These are phyloP conservation scores for Lactifluus echinatus DNA, from an alignment of 768 basidiomycete species.

Conservation along the genomic window DNA sequence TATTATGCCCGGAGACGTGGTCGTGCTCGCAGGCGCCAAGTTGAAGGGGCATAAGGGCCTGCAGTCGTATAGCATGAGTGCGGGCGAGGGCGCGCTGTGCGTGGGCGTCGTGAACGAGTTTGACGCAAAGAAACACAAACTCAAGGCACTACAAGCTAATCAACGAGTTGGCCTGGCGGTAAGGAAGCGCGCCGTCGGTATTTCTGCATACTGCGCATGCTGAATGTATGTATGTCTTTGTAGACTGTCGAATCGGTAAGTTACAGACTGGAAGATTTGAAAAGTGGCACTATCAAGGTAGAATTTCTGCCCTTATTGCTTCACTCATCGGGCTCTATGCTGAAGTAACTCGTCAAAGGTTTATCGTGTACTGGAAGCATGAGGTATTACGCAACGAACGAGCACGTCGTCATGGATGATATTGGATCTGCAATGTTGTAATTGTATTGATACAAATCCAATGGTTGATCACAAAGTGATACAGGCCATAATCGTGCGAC, in stretches of 20 bases:
- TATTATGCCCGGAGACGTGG: slow-evolving; percentile 79
- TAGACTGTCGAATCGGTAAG: slow-evolving; percentile 69
- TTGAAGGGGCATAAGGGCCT: slow-evolving; percentile 77
- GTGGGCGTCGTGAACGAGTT: slow-evolving; percentile 75
- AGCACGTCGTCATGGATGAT: not conserved
- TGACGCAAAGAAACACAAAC: slow-evolving; percentile 81
- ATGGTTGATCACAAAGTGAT: not conserved
- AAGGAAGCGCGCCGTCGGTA: slow-evolving; percentile 22
- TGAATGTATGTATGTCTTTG: not conserved
- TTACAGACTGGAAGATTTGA: slow-evolving; percentile 83
- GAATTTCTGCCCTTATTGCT: slow-evolving; percentile 9
- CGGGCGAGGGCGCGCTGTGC: slow-evolving; percentile 47
- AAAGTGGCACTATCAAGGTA: slow-evolving; percentile 77
- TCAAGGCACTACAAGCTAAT: slow-evolving; percentile 80
- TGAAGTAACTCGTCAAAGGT: slow-evolving; percentile 19
- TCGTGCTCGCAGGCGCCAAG: slow-evolving; percentile 65
- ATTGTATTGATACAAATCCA: not conserved
- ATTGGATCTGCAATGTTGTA: slow-evolving; percentile 2
- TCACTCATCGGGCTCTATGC: not conserved
- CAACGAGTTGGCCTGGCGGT: slow-evolving; percentile 80
- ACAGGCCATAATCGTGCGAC: not conserved
- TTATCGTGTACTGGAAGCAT: slow-evolving; percentile 27
- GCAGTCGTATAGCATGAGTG: slow-evolving; percentile 56
- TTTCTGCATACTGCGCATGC: not conserved
- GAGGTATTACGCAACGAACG: not conserved